Percentiles rank a stretch among this genome's conserved stretches.
These are phyloP conservation scores for Juncus effusus DNA, from an alignment of 176 grass and related monocot genomes.

Conservation along the genomic window DNA sequence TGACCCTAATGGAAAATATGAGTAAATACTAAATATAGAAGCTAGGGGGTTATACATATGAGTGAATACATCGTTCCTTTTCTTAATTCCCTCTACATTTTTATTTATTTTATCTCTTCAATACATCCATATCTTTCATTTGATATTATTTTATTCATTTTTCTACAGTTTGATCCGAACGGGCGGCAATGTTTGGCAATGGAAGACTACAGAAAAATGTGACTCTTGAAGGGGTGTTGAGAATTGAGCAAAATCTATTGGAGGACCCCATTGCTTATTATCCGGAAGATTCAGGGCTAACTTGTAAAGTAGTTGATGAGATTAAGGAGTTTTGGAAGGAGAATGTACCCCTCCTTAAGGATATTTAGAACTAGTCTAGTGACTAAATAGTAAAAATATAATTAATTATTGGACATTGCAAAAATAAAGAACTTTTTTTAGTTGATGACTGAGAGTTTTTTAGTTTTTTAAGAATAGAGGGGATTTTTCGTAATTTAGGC, in stretches of 20 bases:
- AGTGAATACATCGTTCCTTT: too few relatives aligned
- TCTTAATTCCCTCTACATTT: not conserved
- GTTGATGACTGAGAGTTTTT: too few relatives aligned
- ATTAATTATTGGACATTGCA: too few relatives aligned
- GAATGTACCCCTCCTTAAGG: constrained; percentile 63
- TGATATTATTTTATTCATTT: constrained; percentile 12
- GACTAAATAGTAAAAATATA: too few relatives aligned
- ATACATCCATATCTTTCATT: constrained; percentile 2
- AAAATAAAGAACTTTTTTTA: too few relatives aligned
- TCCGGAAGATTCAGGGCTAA: constrained; percentile 59
- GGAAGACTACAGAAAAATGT: constrained; percentile 72
- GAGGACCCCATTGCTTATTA: constrained; percentile 80
- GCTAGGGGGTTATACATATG: too few relatives aligned
- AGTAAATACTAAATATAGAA: constrained; percentile 16
- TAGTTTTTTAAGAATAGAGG: too few relatives aligned
- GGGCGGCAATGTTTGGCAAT: constrained; percentile 92
- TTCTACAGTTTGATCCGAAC: constrained; percentile 79
- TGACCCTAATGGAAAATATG: not conserved
- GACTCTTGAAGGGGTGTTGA: constrained; percentile 72
- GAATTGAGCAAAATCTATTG: constrained; percentile 42
- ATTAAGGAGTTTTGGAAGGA: constrained; percentile 67
- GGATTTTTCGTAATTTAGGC: too few relatives aligned
- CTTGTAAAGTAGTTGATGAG: constrained; percentile 47
- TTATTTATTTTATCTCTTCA: constrained; percentile 1
- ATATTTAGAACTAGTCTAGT: constrained; percentile 24